phyloP scores from a whole-genome alignment of 768 basidiomycete genomes.

The Grammothele lineata region DNA sequence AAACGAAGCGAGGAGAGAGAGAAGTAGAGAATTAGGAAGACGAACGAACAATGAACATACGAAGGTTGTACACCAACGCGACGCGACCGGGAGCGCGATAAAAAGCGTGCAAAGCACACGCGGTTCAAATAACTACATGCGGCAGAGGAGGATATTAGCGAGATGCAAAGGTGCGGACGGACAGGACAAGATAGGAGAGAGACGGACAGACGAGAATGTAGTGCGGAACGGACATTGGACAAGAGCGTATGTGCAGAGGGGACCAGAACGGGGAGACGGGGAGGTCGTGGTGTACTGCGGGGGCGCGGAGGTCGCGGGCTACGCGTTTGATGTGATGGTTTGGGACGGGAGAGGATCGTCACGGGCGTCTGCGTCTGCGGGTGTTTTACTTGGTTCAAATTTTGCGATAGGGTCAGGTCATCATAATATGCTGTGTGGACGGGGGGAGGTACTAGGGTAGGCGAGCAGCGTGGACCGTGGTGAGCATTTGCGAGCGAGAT shows the following conservation, averaged over 20 bases:
- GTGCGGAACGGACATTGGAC: too few species aligned
- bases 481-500: conserved; percentile 15
- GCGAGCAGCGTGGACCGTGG: conserved; percentile 8
- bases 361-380: not conserved
- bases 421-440: not conserved
- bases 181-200: not conserved
- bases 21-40: too few species aligned
- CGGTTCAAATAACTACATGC: not conserved
- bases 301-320: too few species aligned
- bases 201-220: not conserved
- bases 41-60: too few species aligned
- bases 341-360: not conserved
- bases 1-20: too few species aligned
- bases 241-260: not conserved
- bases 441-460: conserved; percentile 3
- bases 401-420: not conserved
- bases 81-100: conserved; percentile 7
- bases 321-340: too few species aligned
- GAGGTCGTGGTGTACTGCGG: too few species aligned
- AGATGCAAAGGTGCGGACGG: not conserved
- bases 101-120: not conserved
- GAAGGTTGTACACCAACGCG: too few species aligned
- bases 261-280: not conserved
- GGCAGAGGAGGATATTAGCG: not conserved
- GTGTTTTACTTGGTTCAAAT: not conserved